Evolutionary conservation across 2,329 filamentous ascomycete species (phyloP).

Genomic region (Sordariomycetes sp.): DNA sequence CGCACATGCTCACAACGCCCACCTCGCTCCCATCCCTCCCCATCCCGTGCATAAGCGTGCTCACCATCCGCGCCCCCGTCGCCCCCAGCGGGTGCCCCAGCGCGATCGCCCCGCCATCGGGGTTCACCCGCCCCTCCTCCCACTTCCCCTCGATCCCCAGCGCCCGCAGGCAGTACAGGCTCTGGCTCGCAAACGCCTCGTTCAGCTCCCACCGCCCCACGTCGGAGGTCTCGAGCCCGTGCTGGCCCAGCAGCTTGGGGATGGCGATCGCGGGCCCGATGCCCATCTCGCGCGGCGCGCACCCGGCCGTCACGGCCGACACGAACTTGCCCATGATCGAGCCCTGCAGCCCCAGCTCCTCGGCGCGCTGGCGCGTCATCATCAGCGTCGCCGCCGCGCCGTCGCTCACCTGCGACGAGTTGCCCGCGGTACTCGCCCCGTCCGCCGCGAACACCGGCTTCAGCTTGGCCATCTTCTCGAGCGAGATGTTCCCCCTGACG

Average conservation of each 20-base stretch:
- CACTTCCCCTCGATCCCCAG: slow-evolving; percentile 54
- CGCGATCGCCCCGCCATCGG: slow-evolving; percentile 89
- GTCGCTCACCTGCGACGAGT: slow-evolving; percentile 77
- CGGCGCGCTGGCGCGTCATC: slow-evolving; percentile 75
- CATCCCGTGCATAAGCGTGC: slow-evolving; percentile 56
- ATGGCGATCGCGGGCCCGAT: slow-evolving; percentile 81
- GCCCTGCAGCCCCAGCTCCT: slow-evolving; percentile 55
- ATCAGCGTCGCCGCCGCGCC: slow-evolving; percentile 76
- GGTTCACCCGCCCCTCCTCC: slow-evolving; percentile 67
- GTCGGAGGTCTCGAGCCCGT: slow-evolving; percentile 57
- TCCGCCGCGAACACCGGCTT: slow-evolving; percentile 75
- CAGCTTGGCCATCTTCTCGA: slow-evolving; percentile 64
- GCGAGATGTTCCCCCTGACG: slow-evolving; percentile 55
- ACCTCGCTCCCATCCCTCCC: slow-evolving; percentile 62
- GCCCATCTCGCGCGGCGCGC: slow-evolving; percentile 87
- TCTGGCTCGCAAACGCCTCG: slow-evolving; percentile 63
- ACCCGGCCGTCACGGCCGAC: slow-evolving; percentile 64
- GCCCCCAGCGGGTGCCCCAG: slow-evolving; percentile 85
- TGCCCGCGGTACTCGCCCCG: slow-evolving; percentile 76
- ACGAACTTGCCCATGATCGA: slow-evolving; percentile 78
- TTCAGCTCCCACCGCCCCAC: slow-evolving; percentile 90
- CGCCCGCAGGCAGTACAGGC: slow-evolving; percentile 60
- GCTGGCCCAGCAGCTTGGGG: slow-evolving; percentile 62
- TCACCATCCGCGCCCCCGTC: slow-evolving; percentile 72
- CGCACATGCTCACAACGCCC: slow-evolving; percentile 86